A percentile compares a stretch with the other conserved stretches of the same genome.
phyloP scores from a whole-genome alignment of 2,329 filamentous ascomycete genomes.

The Ceratocystis cacaofunesta region DNA sequence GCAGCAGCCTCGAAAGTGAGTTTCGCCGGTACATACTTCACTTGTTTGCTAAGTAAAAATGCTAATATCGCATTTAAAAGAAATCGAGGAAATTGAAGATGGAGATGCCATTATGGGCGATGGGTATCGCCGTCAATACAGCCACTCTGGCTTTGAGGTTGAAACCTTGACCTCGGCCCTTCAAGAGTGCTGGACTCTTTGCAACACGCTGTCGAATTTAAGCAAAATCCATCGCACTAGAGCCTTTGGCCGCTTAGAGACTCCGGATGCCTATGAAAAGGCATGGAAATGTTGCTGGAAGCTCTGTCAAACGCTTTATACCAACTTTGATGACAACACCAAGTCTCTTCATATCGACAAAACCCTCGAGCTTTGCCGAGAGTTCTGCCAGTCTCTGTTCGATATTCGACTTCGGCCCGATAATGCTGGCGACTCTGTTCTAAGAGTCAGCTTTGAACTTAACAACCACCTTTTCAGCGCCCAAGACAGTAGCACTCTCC shows the following conservation, averaged over 20 bases:
- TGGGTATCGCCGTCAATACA: not conserved
- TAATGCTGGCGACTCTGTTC: slow-evolving; percentile 67
- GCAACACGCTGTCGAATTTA: slow-evolving; percentile 74
- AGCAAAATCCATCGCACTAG: slow-evolving; percentile 71
- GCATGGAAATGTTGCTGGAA: slow-evolving; percentile 94
- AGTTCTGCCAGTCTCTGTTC: slow-evolving; percentile 85
- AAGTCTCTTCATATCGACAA: slow-evolving; percentile 48
- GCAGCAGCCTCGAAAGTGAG: slow-evolving; percentile 64
- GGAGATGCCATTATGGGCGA: slow-evolving; percentile 35
- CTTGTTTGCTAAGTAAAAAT: not conserved
- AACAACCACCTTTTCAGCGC: slow-evolving; percentile 94
- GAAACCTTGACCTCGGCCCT: slow-evolving; percentile 59
- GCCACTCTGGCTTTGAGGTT: slow-evolving; percentile 41
- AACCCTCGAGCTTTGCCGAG: slow-evolving; percentile 73
- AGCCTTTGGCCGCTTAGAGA: slow-evolving; percentile 60
- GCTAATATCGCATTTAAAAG: not conserved
- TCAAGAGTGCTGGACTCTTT: slow-evolving; percentile 83
- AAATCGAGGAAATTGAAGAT: slow-evolving; percentile 37
- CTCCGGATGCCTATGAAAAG: slow-evolving; percentile 64
- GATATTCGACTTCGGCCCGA: slow-evolving; percentile 68
- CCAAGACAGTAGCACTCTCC: slow-evolving; percentile 62
- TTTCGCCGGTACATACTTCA: not conserved
- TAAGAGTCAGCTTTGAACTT: slow-evolving; percentile 85
- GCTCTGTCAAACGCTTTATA: slow-evolving; percentile 77
- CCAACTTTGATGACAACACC: slow-evolving; percentile 57